Evolutionary conservation across 352 stramenopile genomes (phyloP), one percentile per base, ranked within the genome.

Genomic region (Phytophthora pini): DNA sequence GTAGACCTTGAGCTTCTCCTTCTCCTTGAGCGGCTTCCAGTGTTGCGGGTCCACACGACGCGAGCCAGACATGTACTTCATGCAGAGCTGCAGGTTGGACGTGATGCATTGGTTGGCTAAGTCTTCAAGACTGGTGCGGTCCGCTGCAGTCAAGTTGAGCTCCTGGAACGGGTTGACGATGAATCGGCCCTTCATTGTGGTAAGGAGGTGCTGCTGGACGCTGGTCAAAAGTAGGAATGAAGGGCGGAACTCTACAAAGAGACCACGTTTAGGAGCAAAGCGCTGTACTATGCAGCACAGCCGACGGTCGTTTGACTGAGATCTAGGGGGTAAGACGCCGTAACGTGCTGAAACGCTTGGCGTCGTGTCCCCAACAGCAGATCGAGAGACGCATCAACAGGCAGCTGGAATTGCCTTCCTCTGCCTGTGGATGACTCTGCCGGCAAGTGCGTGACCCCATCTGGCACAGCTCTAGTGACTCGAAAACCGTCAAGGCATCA

Each of bases 401-500:
- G 24, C 44, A 65, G 39, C 47, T 61, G 49, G 31, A 43, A n/a
- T 22, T 20, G 24, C 5, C 40, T 22, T 61, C 32, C 59, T 67
- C 52, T 54, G 17, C 58, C 41, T 48, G n/a, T 45, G 13, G 27
- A 46, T 36, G 29, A 51, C 57, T 59, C 56, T 51, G 36, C 17
- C 47, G 44, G 29, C 39, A 59, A 65, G 47, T 65, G 26, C 57
- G 57, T 65, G 43, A 50, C 60, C 8, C 52, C 60, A 68, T 61
- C 45, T 61, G 59, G 26, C 46, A 10, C n/a, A 38, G 31, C 15
- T 48, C 15, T 13, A 39, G 24, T 10, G 44, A 56, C 22, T 48
- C 32, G 41, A 52, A 50, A 40, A 11, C 11, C 44, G 27, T 57
- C 38, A 65, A 45, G 26, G 7, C 56, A 51, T 65, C 56, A 56